Evolutionary conservation across 139 green algal species (phyloP).

Genomic region (Chlorella ohadii): DNA sequence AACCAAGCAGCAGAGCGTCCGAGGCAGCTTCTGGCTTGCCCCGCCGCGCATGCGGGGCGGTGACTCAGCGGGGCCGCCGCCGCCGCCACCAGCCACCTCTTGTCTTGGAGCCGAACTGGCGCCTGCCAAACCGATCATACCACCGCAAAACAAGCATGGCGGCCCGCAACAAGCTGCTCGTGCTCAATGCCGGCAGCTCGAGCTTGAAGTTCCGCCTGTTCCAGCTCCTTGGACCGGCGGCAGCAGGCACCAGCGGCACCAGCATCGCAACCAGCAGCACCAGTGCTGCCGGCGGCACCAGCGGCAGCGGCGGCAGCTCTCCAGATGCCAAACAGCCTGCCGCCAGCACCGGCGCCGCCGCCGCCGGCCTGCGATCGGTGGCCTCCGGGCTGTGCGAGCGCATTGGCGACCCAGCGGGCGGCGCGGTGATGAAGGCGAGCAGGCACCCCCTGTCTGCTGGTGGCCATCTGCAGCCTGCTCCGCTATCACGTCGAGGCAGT

Average conservation of each 20-base stretch:
- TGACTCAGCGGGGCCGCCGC: neutral
- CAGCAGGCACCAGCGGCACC: neutral
- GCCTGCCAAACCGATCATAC: too few species aligned
- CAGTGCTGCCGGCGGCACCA: neutral
- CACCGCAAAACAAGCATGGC: neutral
- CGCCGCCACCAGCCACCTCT: neutral
- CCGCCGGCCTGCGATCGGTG: neutral
- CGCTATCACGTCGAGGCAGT: too few species aligned
- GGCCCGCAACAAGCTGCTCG: constrained; percentile 43
- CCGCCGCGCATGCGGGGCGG: neutral
- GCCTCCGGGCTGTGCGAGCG: constrained; percentile 67
- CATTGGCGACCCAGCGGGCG: constrained; percentile 61
- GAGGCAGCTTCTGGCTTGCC: too few species aligned
- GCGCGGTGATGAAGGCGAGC: neutral
- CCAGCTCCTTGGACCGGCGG: neutral
- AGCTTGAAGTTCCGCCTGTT: constrained; percentile 82
- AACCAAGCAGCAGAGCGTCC: neutral
- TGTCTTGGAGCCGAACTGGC: too few species aligned
- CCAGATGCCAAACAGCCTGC: too few species aligned
- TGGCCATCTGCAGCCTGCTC: too few species aligned
- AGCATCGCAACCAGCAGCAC: too few species aligned
- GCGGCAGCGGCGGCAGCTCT: neutral
- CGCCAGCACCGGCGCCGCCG: neutral
- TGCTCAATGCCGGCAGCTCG: constrained; percentile 76
- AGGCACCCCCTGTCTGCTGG: neutral